Base-by-base conservation (phyloP, 2,329 filamentous ascomycete species). In the Colletotrichum navitas region DNA sequence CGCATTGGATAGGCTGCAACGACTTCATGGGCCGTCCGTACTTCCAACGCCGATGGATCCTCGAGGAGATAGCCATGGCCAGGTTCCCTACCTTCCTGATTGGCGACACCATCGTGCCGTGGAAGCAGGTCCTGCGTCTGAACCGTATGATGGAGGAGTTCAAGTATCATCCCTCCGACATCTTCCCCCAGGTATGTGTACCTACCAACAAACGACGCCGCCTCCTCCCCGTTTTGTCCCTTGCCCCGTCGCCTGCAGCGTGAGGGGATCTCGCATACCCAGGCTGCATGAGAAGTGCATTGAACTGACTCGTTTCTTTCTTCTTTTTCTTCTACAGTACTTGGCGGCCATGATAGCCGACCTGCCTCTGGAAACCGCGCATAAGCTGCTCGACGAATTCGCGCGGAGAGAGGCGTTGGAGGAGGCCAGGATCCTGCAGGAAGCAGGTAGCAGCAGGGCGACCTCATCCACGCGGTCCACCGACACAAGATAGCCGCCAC, bases 131-230 rank as follows among this genome's bases (percentile, higher is more conserved):
- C 21, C 74, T 82, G 11, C 76, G 76, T 1, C 55, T 81, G 39
- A 81, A 82, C 56, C 79, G 78, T 5, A 74, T 78, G 24, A 78
- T 80, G 73, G 79, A 82, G 67, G 80, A 82, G 62, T 78, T 81
- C 71, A 79, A 76, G 61, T 77, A 82, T 73, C 67, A 79, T 24
- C 74, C 74, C 1, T 80, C 79, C 16, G 61, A 77, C 12, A 73
- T 81, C 18, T 81, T 79, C 61, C 79, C 79, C 11, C 26, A 68
- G 45, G 74, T 75, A 71, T 24, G 65, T 29, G 65, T 67, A 41
- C 7, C 6, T 21, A n/a, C 26, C 32, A 39, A 16, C 43, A 7
- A 5, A 2, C 16, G 6, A 3, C 41, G 18, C 7, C 41, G 8
- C 41, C 18, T 21, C 16, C 16, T 26, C 39, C 39, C 41, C 29